Base-by-base conservation (phyloP, 495 filamentous ascomycete genomes). In the Podospora anserina region DNA sequence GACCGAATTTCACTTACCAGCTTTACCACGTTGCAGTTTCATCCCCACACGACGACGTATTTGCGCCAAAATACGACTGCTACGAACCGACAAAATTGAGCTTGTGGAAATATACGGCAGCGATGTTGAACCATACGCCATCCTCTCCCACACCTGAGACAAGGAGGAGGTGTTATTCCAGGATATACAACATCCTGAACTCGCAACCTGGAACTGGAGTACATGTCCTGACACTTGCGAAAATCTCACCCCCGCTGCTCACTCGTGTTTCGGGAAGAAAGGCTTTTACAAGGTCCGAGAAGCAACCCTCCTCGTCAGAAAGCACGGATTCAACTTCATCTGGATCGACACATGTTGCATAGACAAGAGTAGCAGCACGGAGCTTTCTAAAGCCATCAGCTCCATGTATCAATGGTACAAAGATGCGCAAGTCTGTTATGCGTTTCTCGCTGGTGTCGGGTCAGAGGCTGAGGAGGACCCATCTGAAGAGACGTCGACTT, bases 331-430 rank as follows among this genome's bases (percentile, higher is more conserved):
- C 18, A 19, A 11, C 55, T 58, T 58, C 18, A 58, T 58, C 55
- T 58, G 55, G 55, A 26, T 58, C 4, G 55, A 58, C 23, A 58
- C 55, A 3, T 58, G 55, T 11, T 58, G 55, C 55, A 58, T 58
- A 6, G 55, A 58, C n/a, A 58, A 26, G 11, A 58, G 5, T n/a
- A 58, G 23, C 55, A 58, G 19, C 23, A n/a, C 55, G 4, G 55
- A 58, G 55, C 55, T 26, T 19, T 58, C 23, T 4, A n/a, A 58
- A 58, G 55, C 19, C 18, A 26, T 58, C 23, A 58, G 13, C 55
- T 19, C 55, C n/a, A 58, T 58, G 19, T 58, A 5, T 58, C 55
- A 26, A n/a, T 58, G 23, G n/a, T 58, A 58, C n/a, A 19, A 58
- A 20, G 18, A 58, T 5, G 55, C 55, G 18, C n/a, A 58, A 26